Evolutionary conservation across 805 yeast genomes (phyloP).

Genomic region (Osmozyma mogii): DNA sequence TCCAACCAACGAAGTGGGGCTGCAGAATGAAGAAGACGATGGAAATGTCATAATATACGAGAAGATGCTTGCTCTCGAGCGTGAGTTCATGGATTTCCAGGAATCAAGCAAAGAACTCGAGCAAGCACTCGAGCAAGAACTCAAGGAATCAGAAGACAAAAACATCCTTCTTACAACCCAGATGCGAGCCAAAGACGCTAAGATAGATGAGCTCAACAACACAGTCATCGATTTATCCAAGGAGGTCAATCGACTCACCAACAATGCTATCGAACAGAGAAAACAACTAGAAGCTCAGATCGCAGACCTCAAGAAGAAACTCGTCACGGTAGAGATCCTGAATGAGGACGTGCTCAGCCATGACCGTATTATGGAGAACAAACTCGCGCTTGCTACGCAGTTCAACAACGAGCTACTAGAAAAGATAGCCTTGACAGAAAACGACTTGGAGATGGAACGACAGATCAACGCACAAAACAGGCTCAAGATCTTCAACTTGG

Average conservation of each 20-base stretch:
- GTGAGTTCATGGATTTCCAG: conserved; percentile 33
- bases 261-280: conserved; percentile 5
- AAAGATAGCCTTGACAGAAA: conserved; percentile 34
- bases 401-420: conserved; percentile 36
- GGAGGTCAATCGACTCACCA: conserved; percentile 16
- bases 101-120: conserved; percentile 38
- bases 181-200: conserved; percentile 13
- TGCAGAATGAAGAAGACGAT: no score
- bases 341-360: conserved; percentile 34
- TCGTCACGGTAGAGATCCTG: conserved; percentile 35
- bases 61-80: conserved; percentile 28
- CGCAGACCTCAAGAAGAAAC: conserved; percentile 17
- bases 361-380: conserved; percentile 27
- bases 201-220: conserved; percentile 13
- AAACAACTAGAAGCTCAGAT: conserved; percentile 15
- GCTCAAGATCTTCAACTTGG: conserved; percentile 10
- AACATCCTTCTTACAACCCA: conserved; percentile 13
- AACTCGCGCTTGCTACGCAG: conserved; percentile 26
- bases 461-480: conserved; percentile 9
- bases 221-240: conserved; percentile 9
- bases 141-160: conserved; percentile 23
- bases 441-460: conserved; percentile 21
- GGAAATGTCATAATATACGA: no score
- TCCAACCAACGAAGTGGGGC: no score
- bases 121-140: conserved; percentile 37